Base-by-base conservation (phyloP, 495 filamentous ascomycete genomes). In the Hypoxylon intermedium region DNA sequence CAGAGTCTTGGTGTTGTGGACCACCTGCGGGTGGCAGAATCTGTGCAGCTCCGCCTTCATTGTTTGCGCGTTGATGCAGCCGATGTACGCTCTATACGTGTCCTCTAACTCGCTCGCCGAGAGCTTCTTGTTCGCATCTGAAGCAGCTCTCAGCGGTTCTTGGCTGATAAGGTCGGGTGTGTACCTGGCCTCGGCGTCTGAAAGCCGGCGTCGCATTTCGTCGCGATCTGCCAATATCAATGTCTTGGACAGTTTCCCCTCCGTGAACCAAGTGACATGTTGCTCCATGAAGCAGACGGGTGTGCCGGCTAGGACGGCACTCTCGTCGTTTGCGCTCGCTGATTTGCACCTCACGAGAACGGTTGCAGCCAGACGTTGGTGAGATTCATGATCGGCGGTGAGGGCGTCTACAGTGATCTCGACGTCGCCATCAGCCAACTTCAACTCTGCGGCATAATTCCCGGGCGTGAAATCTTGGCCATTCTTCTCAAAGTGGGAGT, bases 1-100 rank as follows among this genome's bases (percentile, higher is more conserved):
- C 47, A 70, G 33, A 7, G 50, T 43, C 12, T 44, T 51, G 6
- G 66, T 65, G 43, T 75, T 74, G 49, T 65, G 63, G 9, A 64
- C 47, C 19, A 67, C 64, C 1, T 54, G 59, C 13, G 46, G 24
- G 34, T 69, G 67, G 54, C 66, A 70, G 30, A 69, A 74, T 0
- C 28, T 26, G 5, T 49, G 44, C 19, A 75, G 60, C 12, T 63
- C 62, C n/a, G 56, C 30, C 12, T 36, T 49, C 63, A 74, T 68
- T 2, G 42, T 58, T n/a, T 64, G 58, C 26, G 19, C 53, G 45
- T 72, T 73, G 53, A 75, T 70, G 53, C 58, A 69, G 6, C 49
- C 43, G 12, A 74, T 68, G 37, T 72, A 74, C 3, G 51, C 37
- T 4, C 52, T 40, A 31, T 74, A 66, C 18, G 0, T 57, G 9